Evolutionary conservation across 1,284 basidiomycete genomes (phyloP), one percentile per base, ranked within the genome.

Genomic region (Wolfiporia cocos): DNA sequence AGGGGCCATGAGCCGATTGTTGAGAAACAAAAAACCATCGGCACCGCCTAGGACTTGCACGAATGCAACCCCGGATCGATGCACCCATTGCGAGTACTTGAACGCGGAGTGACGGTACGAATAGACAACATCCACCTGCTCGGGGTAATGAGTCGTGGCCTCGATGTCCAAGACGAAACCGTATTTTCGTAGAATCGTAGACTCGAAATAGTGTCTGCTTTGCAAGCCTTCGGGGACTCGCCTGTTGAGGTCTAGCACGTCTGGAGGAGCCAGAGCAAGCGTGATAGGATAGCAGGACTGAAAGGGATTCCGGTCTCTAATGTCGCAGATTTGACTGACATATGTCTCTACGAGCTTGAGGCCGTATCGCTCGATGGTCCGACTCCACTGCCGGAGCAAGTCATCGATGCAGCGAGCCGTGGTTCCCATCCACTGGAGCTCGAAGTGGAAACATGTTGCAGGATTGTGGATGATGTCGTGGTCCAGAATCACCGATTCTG

Each of bases 361-460:
- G 1, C 95, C 95, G 52, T 94, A 94, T 35, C 86, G 77, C 53
- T 97, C 93, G 26, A 96, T 88, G 1, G 80, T 76, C 24, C 89
- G 75, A 37, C 81, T 82, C 88, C 93, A 96, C 40, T 79, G 76
- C 31, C 87, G 81, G 9, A 98, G 73, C 29, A 86, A 73, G 53
- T 96, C 92, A 50, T 99, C 95, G 45, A 99, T 89, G 49, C 87
- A 86, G n/a, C 90, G 81, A n/a, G 92, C 90, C 0, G 92, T 94
- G 0, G 93, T 91, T 7, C 92, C 93, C 19, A 98, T 84, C 95
- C 96, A 99, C 52, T 98, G 92, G 32, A 99, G 73, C 63, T 99
- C 94, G 56, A 96, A 92, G 64, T 96, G 92, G 66, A 94, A 94
- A 43, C 90, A 91, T 31, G 86, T 94, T 14, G 74, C 76, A 0